These are phyloP conservation scores for Lepiota venenata DNA, from an alignment of 768 basidiomycete genomes.

Conservation along the genomic window DNA sequence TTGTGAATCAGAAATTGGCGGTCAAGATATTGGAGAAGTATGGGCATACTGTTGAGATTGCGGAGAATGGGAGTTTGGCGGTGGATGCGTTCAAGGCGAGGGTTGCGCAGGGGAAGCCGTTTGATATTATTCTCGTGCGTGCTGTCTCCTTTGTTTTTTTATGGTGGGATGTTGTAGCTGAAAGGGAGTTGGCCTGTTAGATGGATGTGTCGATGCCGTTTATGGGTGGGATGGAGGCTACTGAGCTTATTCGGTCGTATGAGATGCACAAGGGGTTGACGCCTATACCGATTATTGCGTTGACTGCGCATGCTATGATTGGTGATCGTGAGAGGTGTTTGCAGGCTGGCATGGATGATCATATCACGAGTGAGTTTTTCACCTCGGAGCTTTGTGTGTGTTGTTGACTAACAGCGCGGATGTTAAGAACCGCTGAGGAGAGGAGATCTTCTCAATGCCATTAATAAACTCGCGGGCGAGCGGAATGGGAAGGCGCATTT, in stretches of 20 bases:
- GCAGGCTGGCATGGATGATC: slow-evolving; percentile 64
- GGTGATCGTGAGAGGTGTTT: slow-evolving; percentile 55
- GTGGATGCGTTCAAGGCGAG: slow-evolving; percentile 89
- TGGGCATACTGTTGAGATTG: slow-evolving; percentile 93
- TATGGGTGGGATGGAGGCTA: slow-evolving; percentile 99
- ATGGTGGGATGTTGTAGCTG: no score
- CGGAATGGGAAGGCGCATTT: slow-evolving; percentile 40
- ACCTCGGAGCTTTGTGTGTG: not conserved
- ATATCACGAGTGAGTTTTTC: slow-evolving; percentile 66
- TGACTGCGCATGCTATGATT: slow-evolving; percentile 98
- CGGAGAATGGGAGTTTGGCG: slow-evolving; percentile 94
- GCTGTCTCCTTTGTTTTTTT: not conserved
- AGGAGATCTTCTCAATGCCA: slow-evolving; percentile 76
- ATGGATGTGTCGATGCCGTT: slow-evolving; percentile 99
- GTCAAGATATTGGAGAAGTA: slow-evolving; percentile 96
- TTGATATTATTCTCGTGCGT: slow-evolving; percentile 89
- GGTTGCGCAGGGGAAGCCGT: slow-evolving; percentile 66
- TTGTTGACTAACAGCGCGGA: slow-evolving; percentile 10
- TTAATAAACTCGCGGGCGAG: slow-evolving; percentile 76
- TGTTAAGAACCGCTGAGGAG: slow-evolving; percentile 72
- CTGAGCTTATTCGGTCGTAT: slow-evolving; percentile 83
- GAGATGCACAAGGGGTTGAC: slow-evolving; percentile 70
- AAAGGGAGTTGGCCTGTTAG: no score
- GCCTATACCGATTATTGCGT: slow-evolving; percentile 88
- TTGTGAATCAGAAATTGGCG: slow-evolving; percentile 94